Conservation (phyloP, 352 stramenopile species). For the Phytophthora fragariae region DNA sequence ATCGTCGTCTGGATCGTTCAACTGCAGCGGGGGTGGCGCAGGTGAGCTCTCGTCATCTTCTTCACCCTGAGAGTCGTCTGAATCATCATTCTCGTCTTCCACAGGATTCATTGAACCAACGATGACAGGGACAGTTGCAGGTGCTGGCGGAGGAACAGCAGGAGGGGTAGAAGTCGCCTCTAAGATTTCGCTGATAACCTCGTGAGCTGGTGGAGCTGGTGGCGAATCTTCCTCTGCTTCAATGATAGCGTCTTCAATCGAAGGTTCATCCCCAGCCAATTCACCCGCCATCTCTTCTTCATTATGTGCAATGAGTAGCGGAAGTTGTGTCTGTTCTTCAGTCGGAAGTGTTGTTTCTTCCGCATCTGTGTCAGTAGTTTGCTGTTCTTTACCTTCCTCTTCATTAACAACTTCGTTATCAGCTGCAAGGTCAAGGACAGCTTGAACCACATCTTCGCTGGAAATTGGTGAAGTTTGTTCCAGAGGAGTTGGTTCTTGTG, state of each 20-base stretch:
- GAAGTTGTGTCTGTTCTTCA: not conserved
- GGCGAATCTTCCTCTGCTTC: slow-evolving; percentile 5
- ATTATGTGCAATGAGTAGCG: not conserved
- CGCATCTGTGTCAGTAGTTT: not conserved
- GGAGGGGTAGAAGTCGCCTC: not conserved
- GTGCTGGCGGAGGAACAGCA: slow-evolving; percentile 30
- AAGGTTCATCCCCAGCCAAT: not conserved
- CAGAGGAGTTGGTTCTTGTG: not conserved
- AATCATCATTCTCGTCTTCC: slow-evolving; percentile 35
- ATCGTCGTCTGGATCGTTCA: slow-evolving; percentile 37
- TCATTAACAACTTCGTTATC: not conserved
- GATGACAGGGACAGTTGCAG: slow-evolving; percentile 22
- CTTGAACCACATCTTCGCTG: slow-evolving; percentile 25
- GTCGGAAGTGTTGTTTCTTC: not conserved
- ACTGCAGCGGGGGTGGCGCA: slow-evolving; percentile 22
- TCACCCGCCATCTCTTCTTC: not conserved
- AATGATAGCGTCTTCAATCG: not conserved
- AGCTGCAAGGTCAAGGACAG: slow-evolving; percentile 30
- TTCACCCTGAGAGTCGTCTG: slow-evolving; percentile 44
- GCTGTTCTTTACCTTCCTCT: not conserved
- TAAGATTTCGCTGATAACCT: not conserved
- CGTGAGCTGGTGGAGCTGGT: not conserved
- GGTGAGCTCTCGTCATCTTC: slow-evolving; percentile 34
- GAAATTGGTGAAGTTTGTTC: slow-evolving; percentile 5
- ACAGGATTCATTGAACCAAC: slow-evolving; percentile 45